Conservation (phyloP, 2,329 filamentous ascomycete genomes). For the Neopestalotiopsis sp. region DNA sequence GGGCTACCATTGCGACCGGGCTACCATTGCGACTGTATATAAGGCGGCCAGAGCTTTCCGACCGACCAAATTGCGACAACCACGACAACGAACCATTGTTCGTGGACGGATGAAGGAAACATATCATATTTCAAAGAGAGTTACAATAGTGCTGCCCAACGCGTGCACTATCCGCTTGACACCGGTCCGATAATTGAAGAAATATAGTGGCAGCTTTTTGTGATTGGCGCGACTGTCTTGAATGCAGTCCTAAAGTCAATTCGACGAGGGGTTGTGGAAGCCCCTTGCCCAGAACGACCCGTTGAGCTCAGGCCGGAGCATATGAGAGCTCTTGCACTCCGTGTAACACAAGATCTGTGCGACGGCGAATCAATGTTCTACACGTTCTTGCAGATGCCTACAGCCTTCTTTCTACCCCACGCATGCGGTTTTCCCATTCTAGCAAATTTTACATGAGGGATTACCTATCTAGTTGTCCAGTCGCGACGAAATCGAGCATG, state of each 20-base stretch:
- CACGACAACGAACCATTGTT: not conserved
- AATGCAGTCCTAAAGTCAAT: slow-evolving; percentile 1
- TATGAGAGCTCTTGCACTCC: not conserved
- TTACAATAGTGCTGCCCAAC: not conserved
- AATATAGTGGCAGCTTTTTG: not conserved
- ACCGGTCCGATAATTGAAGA: not conserved
- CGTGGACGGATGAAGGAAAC: not conserved
- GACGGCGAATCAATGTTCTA: slow-evolving; percentile 11
- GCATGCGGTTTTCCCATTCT: not conserved
- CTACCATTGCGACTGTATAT: not conserved
- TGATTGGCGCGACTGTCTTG: not conserved
- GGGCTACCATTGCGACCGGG: not conserved
- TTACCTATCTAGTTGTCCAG: not conserved
- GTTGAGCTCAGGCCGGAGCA: not conserved
- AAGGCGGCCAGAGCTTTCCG: not conserved
- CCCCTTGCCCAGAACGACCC: not conserved
- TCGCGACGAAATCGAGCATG: not conserved
- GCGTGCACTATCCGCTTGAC: not conserved
- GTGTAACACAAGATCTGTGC: slow-evolving; percentile 10
- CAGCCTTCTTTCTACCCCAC: not conserved
- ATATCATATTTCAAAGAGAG: not conserved
- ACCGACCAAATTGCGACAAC: not conserved
- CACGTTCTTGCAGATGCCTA: not conserved
- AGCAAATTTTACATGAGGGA: not conserved
- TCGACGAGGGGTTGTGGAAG: not conserved